Evolutionary conservation across 371 early-diverging fungal genomes (phyloP), one percentile per base, ranked within the genome.

Genomic region (Dinochytrium kinnereticum): DNA sequence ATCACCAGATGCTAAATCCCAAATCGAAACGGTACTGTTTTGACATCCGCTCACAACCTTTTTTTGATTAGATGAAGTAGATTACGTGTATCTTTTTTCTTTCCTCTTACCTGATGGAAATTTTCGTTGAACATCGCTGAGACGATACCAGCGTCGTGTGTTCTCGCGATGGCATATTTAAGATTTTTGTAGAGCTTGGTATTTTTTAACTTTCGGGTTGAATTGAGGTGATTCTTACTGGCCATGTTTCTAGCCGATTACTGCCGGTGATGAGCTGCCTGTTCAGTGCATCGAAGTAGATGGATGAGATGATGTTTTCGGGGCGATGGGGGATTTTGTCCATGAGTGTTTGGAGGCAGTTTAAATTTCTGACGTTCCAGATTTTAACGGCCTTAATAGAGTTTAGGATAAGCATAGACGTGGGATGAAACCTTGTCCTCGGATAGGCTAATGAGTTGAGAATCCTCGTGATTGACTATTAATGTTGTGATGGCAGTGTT

Each of bases 21-120:
- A 88, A 44, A 87, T 76, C 37, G 77, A 80, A 17, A 88, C 82
- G 0, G 81, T 84, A 1, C 85, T 81, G 31, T 78, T 75, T 59
- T 85, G 84, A 59, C 85, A 80, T 0, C 87, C 87, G 70, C 86
- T 87, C 17, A 88, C 88, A 37, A 88, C 84, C 84, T 84, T 24
- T 1, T 24, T n/a, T 30, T 2, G 15, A 17, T n/a, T 17, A 57
- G n/a, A 28, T 33, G 38, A 15, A 15, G 13, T 44, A 44, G 13
- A 44, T 13, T 10, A 10, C 49, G 49, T 44, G 53, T 0, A 59
- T 19, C 49, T 44, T 13, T 21, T 13, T 10, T 21, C 13, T 44
- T 44, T 44, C 21, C 19, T 2, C 0, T 3, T 28, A 81, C 85
- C 72, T 87, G 88, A 64, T 86, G 80, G 67, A 88, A 88, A 64